Evolutionary conservation across 2,329 filamentous ascomycete genomes (phyloP), one percentile per base, ranked within the genome.

Genomic region (Fusarium nelsonii): DNA sequence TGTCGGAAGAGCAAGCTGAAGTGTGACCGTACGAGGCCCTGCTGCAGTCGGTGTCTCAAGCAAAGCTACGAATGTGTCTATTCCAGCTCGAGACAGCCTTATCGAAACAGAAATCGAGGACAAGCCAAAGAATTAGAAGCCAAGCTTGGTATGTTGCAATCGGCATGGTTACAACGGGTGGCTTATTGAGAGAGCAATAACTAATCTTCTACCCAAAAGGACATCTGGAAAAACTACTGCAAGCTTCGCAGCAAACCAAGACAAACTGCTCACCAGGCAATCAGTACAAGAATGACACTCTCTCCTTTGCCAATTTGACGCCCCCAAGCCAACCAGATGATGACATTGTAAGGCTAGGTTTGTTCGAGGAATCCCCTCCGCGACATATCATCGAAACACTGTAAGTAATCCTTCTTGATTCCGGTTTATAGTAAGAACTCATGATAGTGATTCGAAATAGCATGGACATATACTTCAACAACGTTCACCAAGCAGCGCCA

Each of bases 1-100:
- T 64, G 61, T 36, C 61, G 59, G 18, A 58, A 45, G 33, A 64
- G 61, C 39, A 64, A 64, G 18, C 8, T 64, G 23, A 64, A 46
- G 5, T 64, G 61, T 44, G 61, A 64, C 8, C 61, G 61, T 11
- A 41, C 8, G 26, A 58, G 30, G 12, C 61, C 59, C 15, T 46
- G 30, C 8, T 58, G 61, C 30, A 36, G 59, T 14, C 59, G 61
- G 34, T 64, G 61, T 26, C 30, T n/a, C n/a, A 63, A 64, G 11
- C 50, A 50, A 30, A n/a, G 20, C 18, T 63, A 58, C 8, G 58
- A 63, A 18, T 63, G 60, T 12, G 23, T 58, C 8, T 63, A 63
- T 43, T 40, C 58, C 8, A 30, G 26, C 8, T 63, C 50, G 8
- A 63, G 60, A 12, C 50, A 63, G 20, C 50, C 43, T 3, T 63